These are phyloP conservation scores for Musa troglodytarum DNA, from an alignment of 176 grass and related monocot genomes.

Conservation along the genomic window DNA sequence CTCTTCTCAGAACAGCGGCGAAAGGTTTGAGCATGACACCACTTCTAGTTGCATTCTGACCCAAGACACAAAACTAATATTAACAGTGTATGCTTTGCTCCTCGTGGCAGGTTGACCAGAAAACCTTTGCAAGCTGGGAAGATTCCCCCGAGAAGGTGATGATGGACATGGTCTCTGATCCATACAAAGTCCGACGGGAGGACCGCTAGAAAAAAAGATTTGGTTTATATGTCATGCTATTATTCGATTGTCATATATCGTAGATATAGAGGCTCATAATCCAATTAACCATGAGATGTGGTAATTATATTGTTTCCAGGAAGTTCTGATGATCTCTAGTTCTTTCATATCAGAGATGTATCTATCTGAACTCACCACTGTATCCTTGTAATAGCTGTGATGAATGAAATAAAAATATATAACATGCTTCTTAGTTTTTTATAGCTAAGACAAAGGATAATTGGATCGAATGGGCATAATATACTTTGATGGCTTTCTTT, in stretches of 20 bases:
- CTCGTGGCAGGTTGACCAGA: slow-evolving; percentile 64
- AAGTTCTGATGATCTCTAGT: too few relatives aligned
- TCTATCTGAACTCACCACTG: too few relatives aligned
- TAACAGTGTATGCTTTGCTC: not conserved
- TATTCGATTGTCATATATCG: not conserved
- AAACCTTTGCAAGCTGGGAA: slow-evolving; percentile 87
- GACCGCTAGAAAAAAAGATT: slow-evolving; percentile 32
- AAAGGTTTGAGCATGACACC: slow-evolving; percentile 34
- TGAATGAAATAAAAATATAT: too few relatives aligned
- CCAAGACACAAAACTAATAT: not conserved
- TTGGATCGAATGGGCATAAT: too few relatives aligned
- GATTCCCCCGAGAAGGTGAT: slow-evolving; percentile 97
- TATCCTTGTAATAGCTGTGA: too few relatives aligned
- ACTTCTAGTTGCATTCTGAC: not conserved
- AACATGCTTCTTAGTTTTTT: too few relatives aligned
- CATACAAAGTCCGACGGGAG: slow-evolving; percentile 46
- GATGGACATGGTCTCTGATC: slow-evolving; percentile 85
- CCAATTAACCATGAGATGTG: too few relatives aligned
- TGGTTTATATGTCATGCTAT: not conserved
- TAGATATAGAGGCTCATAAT: not conserved
- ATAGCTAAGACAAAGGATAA: too few relatives aligned
- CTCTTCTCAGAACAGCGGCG: slow-evolving; percentile 79
- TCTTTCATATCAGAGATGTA: too few relatives aligned
- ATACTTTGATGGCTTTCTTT: too few relatives aligned
- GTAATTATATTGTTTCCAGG: too few relatives aligned